Base-by-base conservation (phyloP, 805 yeast genomes). In the Brettanomyces anomalus region DNA sequence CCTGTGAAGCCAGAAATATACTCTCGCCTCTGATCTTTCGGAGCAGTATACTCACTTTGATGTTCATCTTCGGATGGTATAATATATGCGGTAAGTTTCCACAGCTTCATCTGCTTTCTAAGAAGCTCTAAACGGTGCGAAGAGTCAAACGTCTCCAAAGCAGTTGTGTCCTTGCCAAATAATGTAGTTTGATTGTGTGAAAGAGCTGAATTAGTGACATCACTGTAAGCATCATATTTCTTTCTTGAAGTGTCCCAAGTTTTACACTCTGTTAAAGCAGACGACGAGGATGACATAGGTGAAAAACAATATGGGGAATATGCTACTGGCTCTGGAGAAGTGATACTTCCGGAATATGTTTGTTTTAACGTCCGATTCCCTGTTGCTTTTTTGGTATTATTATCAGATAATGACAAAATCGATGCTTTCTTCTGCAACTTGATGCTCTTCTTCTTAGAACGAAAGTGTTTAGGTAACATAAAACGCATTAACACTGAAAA, bases 1-100 rank as follows among this genome's bases (percentile, higher is more conserved):
- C 97, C 98, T 11, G 90, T 82, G 64, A 90, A 90, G 0, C 88
- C 97, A 5, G 89, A 74, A 21, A 90, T 82, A 53, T 72, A 90
- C 43, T 77, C 82, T 44, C 97, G 71, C 52, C 96, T 76, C 57
- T 82, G 85, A 60, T 90, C 97, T 13, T 81, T 76, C 1, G 72
- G 65, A 0, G 93, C 74, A 6, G 90, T 90, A 54, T 89, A 89
- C 64, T 90, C 98, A 21, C 89, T 79, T 60, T 84, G 90, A 61
- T 90, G 98, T 53, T 85, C 95, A 58, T 90, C 98, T 58, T 87
- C 96, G 34, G 94, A 80, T 2, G 71, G 71, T 7, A 77, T 61
- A 39, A 77, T 70, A 55, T 77, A 77, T n/a, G 73, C 74, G 3
- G 71, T 78, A 31, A 77, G 54, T 41, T 68, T 61, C 49, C 67